Evolutionary conservation across 2,329 filamentous ascomycete species (phyloP).

Genomic region (Ophiostoma tasmaniense): DNA sequence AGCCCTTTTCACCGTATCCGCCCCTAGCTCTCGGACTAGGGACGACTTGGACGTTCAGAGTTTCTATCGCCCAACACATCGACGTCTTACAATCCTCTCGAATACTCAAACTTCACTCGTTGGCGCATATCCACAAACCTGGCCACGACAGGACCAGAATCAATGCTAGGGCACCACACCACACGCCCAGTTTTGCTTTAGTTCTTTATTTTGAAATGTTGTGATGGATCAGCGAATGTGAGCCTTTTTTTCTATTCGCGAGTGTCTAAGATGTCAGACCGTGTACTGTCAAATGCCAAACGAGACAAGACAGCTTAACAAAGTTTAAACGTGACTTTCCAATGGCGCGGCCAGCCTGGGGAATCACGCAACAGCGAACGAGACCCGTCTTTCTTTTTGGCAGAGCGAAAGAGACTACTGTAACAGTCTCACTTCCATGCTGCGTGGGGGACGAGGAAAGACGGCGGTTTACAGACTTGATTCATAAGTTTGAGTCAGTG

Average conservation of each 20-base stretch:
- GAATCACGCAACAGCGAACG: not conserved
- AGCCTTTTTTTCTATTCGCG: not conserved
- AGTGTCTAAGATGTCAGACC: not conserved
- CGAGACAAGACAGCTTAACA: not conserved
- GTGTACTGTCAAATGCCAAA: not conserved
- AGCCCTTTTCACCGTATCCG: no score
- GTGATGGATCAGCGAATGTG: not conserved
- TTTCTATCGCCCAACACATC: not conserved
- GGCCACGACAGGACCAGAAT: not conserved
- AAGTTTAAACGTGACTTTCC: not conserved
- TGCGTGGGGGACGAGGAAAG: not conserved
- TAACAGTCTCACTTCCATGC: not conserved
- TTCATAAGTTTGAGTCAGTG: not conserved
- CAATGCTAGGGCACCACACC: constrained; percentile 1
- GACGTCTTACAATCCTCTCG: not conserved
- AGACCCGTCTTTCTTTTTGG: not conserved
- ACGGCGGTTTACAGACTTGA: not conserved
- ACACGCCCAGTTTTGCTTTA: not conserved
- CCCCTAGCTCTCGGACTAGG: no score
- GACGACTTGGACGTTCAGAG: no score
- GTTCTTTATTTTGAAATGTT: not conserved
- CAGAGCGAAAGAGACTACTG: no score
- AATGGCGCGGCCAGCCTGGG: not conserved
- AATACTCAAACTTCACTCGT: not conserved
- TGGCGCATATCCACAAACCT: not conserved